phyloP scores from a whole-genome alignment of 2,329 filamentous ascomycete species.

The Hypoxylon sp. region DNA sequence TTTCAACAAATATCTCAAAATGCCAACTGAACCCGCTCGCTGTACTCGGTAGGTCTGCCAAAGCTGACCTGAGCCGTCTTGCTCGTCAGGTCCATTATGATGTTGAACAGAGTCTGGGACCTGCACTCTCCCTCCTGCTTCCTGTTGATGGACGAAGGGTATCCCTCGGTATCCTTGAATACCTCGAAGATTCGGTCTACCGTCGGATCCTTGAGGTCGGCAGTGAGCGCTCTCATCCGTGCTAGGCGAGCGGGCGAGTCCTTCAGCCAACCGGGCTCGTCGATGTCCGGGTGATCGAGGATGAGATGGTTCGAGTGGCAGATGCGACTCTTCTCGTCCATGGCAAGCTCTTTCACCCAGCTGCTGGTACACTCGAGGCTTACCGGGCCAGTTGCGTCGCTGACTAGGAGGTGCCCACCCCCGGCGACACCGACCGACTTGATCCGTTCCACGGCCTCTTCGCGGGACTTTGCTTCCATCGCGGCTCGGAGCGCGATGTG shows the following conservation, averaged over 20 bases:
- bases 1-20: constrained; percentile 29
- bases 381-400: constrained; percentile 51
- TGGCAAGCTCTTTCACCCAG: constrained; percentile 42
- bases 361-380: constrained; percentile 55
- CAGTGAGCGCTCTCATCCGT: constrained; percentile 40
- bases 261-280: constrained; percentile 44
- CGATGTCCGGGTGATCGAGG: constrained; percentile 41
- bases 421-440: constrained; percentile 55
- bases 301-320: constrained; percentile 57
- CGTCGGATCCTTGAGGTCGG: constrained; percentile 16
- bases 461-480: constrained; percentile 59
- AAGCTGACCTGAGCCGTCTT: constrained; percentile 42
- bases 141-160: constrained; percentile 44
- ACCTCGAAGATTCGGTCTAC: constrained; percentile 34
- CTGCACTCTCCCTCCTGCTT: constrained; percentile 32
- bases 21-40: constrained; percentile 28
- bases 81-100: constrained; percentile 43
- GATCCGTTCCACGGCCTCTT: constrained; percentile 55
- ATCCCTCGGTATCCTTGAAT: constrained; percentile 43
- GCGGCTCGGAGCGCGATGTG: constrained; percentile 66
- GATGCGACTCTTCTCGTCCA: constrained; percentile 45
- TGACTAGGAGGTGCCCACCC: constrained; percentile 59
- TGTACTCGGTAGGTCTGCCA: constrained; percentile 43
- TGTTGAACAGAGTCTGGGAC: constrained; percentile 46
- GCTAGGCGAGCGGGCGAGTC: constrained; percentile 42